phyloP scores from a whole-genome alignment of 441 rosid species.

The Pelargonium citronellum region DNA sequence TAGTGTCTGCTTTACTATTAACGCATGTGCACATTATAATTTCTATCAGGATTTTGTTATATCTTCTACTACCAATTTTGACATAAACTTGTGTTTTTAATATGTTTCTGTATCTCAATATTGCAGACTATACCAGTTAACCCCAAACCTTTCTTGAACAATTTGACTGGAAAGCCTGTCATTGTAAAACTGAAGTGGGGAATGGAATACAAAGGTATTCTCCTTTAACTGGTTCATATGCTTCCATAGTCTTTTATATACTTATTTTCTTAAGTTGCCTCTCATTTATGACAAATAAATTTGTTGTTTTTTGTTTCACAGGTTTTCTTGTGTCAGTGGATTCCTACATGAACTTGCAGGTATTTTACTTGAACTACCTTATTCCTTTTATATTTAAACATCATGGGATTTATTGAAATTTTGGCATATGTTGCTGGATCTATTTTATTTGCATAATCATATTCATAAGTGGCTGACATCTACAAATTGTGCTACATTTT shows the following conservation, averaged over 20 bases:
- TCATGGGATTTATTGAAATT: neutral
- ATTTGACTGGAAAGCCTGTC: neutral
- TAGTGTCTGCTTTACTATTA: neutral
- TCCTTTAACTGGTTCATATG: neutral
- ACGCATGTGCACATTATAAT: neutral
- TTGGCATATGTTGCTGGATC: neutral
- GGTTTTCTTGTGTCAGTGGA: slow-evolving; percentile 94
- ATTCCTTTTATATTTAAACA: neutral
- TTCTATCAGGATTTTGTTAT: neutral
- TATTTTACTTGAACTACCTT: slow-evolving; percentile 12
- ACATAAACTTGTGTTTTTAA: neutral
- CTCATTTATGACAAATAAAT: neutral
- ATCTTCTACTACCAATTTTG: neutral
- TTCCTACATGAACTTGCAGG: slow-evolving; percentile 97
- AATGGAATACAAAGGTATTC: slow-evolving; percentile 53
- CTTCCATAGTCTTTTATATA: neutral
- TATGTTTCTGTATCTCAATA: neutral
- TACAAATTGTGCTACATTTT: neutral
- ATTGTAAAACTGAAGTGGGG: slow-evolving; percentile 2
- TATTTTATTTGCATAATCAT: neutral
- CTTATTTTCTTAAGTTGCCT: neutral
- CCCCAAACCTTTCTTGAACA: slow-evolving; percentile 8
- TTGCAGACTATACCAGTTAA: slow-evolving; percentile 1
- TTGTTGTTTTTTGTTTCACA: slow-evolving; percentile 16
- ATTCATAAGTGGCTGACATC: neutral